These are phyloP conservation scores for Aureobasidium sp. DNA, from an alignment of 2,329 filamentous ascomycete genomes.

Conservation along the genomic window DNA sequence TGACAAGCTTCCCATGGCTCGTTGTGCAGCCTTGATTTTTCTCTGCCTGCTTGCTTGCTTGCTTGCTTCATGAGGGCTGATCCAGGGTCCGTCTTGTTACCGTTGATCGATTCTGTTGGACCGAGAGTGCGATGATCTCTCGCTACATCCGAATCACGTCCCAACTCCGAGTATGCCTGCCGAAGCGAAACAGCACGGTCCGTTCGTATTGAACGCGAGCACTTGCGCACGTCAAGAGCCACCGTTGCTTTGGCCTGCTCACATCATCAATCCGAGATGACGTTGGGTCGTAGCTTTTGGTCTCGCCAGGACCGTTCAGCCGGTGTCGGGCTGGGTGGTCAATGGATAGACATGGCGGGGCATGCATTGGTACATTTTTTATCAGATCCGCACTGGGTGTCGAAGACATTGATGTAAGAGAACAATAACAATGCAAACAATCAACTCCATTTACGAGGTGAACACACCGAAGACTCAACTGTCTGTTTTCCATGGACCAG, in stretches of 20 bases:
- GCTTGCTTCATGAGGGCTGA: background rate
- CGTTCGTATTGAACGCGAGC: background rate
- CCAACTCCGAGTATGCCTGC: background rate
- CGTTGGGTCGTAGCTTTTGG: background rate
- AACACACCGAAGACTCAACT: background rate
- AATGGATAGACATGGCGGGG: background rate
- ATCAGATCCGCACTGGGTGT: slow-evolving; percentile 10
- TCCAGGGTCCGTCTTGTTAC: background rate
- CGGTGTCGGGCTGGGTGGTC: background rate
- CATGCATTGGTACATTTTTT: slow-evolving; percentile 13
- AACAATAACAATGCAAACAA: slow-evolving; percentile 12
- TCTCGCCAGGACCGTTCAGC: background rate
- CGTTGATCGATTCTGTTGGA: background rate
- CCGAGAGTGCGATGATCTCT: background rate
- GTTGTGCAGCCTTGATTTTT: background rate
- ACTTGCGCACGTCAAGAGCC: background rate
- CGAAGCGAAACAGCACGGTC: background rate
- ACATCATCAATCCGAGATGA: slow-evolving; percentile 1
- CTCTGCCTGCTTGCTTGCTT: background rate
- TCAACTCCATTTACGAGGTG: slow-evolving; percentile 8
- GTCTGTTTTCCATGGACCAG: slow-evolving; percentile 59
- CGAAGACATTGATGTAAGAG: slow-evolving; percentile 2
- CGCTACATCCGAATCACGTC: background rate
- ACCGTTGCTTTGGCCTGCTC: background rate
- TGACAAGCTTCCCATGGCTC: background rate